Percentiles rank a stretch among this genome's conserved stretches.
Evolutionary conservation across 139 green algal genomes (phyloP).

Genomic region (Coelastrella sp.): DNA sequence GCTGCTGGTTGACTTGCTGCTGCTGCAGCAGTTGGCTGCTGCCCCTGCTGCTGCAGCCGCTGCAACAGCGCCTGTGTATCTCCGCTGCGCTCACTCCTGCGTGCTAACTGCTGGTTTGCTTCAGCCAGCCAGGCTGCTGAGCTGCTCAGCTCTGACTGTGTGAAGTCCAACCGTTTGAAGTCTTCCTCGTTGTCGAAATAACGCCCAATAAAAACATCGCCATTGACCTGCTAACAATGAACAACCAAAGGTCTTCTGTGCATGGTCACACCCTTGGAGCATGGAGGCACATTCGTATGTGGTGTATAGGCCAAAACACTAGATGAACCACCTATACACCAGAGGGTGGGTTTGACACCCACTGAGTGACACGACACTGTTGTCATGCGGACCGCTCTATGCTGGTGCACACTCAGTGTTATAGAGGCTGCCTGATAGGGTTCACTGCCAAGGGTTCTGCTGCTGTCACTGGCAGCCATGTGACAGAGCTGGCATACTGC

Average conservation of each 20-base stretch:
- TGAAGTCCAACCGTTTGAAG: constrained; percentile 85
- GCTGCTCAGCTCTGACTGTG: constrained; percentile 72
- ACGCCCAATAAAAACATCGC: constrained; percentile 88
- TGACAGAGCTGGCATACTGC: too few relatives aligned
- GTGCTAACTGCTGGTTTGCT: constrained; percentile 53
- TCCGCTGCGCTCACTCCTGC: constrained; percentile 38
- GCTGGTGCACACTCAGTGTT: too few relatives aligned
- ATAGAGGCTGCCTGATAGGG: too few relatives aligned
- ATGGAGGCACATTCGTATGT: too few relatives aligned
- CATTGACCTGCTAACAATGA: constrained; percentile 69
- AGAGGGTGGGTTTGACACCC: too few relatives aligned
- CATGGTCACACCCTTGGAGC: neutral
- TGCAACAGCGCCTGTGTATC: constrained; percentile 27
- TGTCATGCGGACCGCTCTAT: too few relatives aligned
- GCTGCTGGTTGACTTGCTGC: constrained; percentile 16
- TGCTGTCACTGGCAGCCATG: too few relatives aligned
- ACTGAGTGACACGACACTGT: too few relatives aligned
- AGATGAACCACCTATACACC: too few relatives aligned
- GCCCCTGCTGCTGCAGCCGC: constrained; percentile 44
- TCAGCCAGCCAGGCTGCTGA: constrained; percentile 73
- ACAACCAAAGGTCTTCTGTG: neutral
- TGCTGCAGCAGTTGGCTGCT: constrained; percentile 22
- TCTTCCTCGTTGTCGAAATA: constrained; percentile 89
- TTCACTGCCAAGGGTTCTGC: too few relatives aligned
- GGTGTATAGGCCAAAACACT: too few relatives aligned